phyloP scores from a whole-genome alignment of 192 early-diverging fungal genomes.

The Geosiphon pyriformis region DNA sequence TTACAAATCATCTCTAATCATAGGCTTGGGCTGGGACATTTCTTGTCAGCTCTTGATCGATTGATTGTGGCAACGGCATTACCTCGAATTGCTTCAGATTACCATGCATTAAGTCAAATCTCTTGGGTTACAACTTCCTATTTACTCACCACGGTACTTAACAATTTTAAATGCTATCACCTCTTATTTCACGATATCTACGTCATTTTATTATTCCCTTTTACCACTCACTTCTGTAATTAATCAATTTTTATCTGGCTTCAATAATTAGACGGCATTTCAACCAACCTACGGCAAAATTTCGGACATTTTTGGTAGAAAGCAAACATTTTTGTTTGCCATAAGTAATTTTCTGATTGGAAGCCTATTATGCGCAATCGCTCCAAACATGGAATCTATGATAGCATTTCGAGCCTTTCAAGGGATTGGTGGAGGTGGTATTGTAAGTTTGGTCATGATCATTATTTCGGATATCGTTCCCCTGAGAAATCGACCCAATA shows the following conservation, averaged over 20 bases:
- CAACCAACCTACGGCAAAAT: constrained; percentile 77
- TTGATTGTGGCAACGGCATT: constrained; percentile 80
- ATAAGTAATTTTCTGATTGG: constrained; percentile 30
- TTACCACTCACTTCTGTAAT: background rate
- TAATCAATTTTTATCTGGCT: background rate
- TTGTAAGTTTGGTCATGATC: constrained; percentile 55
- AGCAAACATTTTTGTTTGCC: constrained; percentile 28
- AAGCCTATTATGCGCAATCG: constrained; percentile 41
- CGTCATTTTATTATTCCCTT: background rate
- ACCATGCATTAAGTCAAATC: constrained; percentile 56
- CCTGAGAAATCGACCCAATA: constrained; percentile 60
- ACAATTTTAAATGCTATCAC: background rate
- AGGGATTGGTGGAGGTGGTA: constrained; percentile 64
- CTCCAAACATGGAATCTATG: constrained; percentile 50
- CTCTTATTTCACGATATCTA: background rate
- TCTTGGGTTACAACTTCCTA: constrained; percentile 81
- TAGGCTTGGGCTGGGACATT: constrained; percentile 57
- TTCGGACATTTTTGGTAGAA: constrained; percentile 65
- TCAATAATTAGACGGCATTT: constrained; percentile 55
- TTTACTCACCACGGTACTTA: constrained; percentile 44
- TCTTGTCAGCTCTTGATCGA: constrained; percentile 71
- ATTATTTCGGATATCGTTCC: constrained; percentile 67
- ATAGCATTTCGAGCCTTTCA: constrained; percentile 67
- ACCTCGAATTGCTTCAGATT: constrained; percentile 63
- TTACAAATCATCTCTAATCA: background rate